phyloP scores from a whole-genome alignment of 2,329 filamentous ascomycete genomes.

The Beauveria brongniartii region DNA sequence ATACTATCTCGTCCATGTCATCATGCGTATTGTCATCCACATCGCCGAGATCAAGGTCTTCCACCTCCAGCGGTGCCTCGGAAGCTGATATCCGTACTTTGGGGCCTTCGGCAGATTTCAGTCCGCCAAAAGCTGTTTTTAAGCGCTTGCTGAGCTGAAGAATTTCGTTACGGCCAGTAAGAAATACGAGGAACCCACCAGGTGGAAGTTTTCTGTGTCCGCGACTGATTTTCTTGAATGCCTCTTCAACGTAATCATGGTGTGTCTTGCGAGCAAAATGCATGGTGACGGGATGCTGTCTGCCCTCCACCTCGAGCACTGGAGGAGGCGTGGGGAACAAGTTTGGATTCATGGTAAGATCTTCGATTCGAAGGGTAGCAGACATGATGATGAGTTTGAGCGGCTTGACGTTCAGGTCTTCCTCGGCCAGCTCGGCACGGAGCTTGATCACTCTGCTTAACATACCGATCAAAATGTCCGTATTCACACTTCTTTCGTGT shows the following conservation, averaged over 20 bases:
- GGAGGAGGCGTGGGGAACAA: slow-evolving; percentile 75
- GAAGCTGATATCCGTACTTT: slow-evolving; percentile 68
- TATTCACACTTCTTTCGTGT: slow-evolving; percentile 95
- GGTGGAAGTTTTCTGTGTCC: slow-evolving; percentile 86
- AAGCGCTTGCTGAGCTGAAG: slow-evolving; percentile 71
- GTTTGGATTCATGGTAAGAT: slow-evolving; percentile 76
- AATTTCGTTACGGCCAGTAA: slow-evolving; percentile 93
- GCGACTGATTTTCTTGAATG: slow-evolving; percentile 75
- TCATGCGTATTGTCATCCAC: slow-evolving; percentile 55
- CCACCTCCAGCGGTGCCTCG: slow-evolving; percentile 72
- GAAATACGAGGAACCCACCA: slow-evolving; percentile 85
- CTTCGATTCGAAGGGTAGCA: slow-evolving; percentile 82
- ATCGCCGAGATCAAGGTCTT: slow-evolving; percentile 78
- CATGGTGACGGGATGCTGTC: slow-evolving; percentile 81
- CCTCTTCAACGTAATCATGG: slow-evolving; percentile 84
- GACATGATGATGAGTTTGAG: slow-evolving; percentile 98
- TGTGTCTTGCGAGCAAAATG: slow-evolving; percentile 82
- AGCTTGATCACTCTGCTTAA: slow-evolving; percentile 86
- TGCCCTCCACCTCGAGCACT: slow-evolving; percentile 80
- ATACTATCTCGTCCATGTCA: slow-evolving; percentile 51
- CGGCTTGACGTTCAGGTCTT: slow-evolving; percentile 64
- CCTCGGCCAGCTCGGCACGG: slow-evolving; percentile 63
- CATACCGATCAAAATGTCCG: slow-evolving; percentile 96
- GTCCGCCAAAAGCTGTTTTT: slow-evolving; percentile 55
- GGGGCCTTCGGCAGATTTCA: slow-evolving; percentile 49